Base-by-base conservation (phyloP, 2,329 filamentous ascomycete genomes). In the Aureobasidium zeae region DNA sequence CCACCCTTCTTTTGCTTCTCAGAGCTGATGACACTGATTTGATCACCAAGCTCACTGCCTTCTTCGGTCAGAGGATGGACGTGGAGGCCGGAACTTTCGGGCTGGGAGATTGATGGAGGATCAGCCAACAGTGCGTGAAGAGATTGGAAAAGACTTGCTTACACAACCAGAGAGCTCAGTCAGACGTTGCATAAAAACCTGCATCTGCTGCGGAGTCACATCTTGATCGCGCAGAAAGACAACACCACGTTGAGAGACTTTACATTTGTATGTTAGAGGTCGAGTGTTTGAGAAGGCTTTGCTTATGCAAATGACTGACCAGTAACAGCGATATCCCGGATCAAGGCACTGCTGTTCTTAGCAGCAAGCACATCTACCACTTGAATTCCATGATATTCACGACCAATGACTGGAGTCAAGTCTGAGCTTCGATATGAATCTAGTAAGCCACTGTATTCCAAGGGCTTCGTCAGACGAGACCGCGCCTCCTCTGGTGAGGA, bases 11-110 rank as follows among this genome's bases (percentile, higher is more conserved):
- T 69, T 55, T 73, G 66, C 63, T 72, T 70, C 56, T 72, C 68
- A 38, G 69, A 70, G 44, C 68, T 73, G 55, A 77, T 76, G 43
- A 76, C 70, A 44, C 66, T 71, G 49, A 77, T 70, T 54, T 77
- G 67, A 52, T 75, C 71, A 25, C 71, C 70, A 1, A 72, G 61
- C 51, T 76, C 69, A 45, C 67, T 69, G 15, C 65, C 66, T 49
- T 71, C 68, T 48, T 75, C 70, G 0, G 68, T 70, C 19, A 76
- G 52, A 5, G 74, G 73, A 49, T 77, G 74, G 6, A 75, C 66
- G 46, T 77, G 73, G 17, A 77, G 62, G 2, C 62, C 61, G 1
- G 72, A 75, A 2, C 65, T 66, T 25, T 61, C 52, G 13, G 72
- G 72, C 57, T 64, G 37, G 33, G 26, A 20, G 54, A 12, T 9